These are phyloP conservation scores for Aspergillus udagawae DNA, from an alignment of 2,329 filamentous ascomycete genomes.

Conservation along the genomic window DNA sequence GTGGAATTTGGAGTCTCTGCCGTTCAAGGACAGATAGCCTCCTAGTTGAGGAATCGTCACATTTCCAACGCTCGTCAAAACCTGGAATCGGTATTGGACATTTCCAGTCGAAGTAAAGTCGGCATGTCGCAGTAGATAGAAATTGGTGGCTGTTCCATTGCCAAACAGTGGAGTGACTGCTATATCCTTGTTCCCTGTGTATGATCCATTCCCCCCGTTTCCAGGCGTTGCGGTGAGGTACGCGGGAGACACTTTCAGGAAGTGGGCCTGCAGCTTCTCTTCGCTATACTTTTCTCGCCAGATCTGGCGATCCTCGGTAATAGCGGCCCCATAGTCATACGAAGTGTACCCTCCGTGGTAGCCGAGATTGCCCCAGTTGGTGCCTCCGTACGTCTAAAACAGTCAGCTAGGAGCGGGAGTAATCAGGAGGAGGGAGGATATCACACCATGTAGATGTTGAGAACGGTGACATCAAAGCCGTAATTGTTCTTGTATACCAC, in stretches of 20 bases:
- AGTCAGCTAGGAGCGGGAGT: background rate
- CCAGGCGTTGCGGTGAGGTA: conserved; percentile 62
- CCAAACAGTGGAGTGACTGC: conserved; percentile 60
- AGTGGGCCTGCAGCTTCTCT: conserved; percentile 71
- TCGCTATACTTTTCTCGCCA: conserved; percentile 74
- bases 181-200: conserved; percentile 52
- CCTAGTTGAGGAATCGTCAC: conserved; percentile 40
- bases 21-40: conserved; percentile 35
- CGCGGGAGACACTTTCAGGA: conserved; percentile 66
- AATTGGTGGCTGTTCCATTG: conserved; percentile 52
- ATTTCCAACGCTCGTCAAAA: conserved; percentile 44
- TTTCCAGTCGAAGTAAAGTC: conserved; percentile 55
- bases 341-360: conserved; percentile 62
- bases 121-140: conserved; percentile 59
- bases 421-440: background rate
- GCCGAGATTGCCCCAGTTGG: conserved; percentile 78
- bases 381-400: conserved; percentile 63
- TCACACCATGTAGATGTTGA: conserved; percentile 71
- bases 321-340: conserved; percentile 60
- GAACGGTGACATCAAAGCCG: conserved; percentile 61
- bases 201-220: conserved; percentile 35
- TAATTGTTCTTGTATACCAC: conserved; percentile 77
- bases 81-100: conserved; percentile 60
- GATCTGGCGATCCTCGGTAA: conserved; percentile 66
- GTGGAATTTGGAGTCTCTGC: conserved; percentile 44